Percentiles rank a stretch among this genome's conserved stretches.
Evolutionary conservation across 331 rosid genomes (phyloP).

Genomic region (Malus hybrid): DNA sequence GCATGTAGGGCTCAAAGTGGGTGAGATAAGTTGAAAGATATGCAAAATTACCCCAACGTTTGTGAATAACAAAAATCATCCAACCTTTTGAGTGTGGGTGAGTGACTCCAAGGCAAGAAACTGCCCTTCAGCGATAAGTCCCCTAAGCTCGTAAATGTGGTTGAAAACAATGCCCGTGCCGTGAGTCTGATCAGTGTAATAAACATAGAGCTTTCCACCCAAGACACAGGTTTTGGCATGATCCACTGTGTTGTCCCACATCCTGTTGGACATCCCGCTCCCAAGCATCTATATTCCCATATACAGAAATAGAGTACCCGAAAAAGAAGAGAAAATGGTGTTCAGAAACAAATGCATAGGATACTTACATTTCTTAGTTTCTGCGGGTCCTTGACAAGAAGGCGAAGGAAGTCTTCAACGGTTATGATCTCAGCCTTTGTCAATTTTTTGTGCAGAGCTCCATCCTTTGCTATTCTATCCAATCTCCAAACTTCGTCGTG

Average conservation of each 20-base stretch:
- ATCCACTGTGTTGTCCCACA: conserved; percentile 92
- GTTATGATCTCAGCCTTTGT: conserved; percentile 43
- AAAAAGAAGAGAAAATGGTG: background rate
- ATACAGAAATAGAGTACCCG: background rate
- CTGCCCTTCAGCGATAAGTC: conserved; percentile 64
- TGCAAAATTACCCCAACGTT: background rate
- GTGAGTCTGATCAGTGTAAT: conserved; percentile 47
- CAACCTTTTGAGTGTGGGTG: conserved; percentile 67
- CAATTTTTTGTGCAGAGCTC: conserved; percentile 77
- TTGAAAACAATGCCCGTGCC: conserved; percentile 64
- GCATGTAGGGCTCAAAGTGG: conserved; percentile 11
- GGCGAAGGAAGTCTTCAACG: conserved; percentile 81
- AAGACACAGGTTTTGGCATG: conserved; percentile 90
- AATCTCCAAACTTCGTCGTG: conserved; percentile 90
- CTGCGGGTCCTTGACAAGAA: conserved; percentile 64
- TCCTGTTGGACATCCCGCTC: conserved; percentile 85
- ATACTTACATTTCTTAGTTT: conserved; percentile 68
- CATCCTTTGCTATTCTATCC: conserved; percentile 83
- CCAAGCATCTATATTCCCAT: conserved; percentile 59
- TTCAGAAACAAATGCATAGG: background rate
- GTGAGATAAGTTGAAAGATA: background rate
- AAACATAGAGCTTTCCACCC: conserved; percentile 70
- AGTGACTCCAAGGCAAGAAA: conserved; percentile 70
- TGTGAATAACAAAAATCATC: background rate
- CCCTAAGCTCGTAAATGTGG: conserved; percentile 72